Evolutionary conservation across 345 rosid genomes (phyloP).

Genomic region (Aquilaria yunnanensis): DNA sequence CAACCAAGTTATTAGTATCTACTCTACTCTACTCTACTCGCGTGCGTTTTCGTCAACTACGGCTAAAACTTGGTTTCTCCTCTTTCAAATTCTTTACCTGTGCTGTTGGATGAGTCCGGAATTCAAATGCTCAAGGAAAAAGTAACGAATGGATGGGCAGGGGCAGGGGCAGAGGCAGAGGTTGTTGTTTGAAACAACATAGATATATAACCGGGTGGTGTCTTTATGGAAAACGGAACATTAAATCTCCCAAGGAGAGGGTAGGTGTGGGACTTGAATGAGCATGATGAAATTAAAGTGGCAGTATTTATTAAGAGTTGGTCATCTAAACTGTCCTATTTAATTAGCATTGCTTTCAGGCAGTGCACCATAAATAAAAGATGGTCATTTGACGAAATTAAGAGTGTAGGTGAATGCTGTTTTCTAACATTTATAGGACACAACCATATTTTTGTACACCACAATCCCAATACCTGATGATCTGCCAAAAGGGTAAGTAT

Average conservation of each 20-base stretch:
- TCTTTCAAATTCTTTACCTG: too few relatives aligned
- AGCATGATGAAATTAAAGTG: constrained; percentile 22
- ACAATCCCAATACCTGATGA: background rate
- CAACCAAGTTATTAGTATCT: too few relatives aligned
- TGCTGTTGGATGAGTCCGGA: too few relatives aligned
- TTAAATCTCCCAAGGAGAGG: constrained; percentile 10
- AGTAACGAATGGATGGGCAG: too few relatives aligned
- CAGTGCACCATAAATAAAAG: constrained; percentile 12
- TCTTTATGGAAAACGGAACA: constrained; percentile 8
- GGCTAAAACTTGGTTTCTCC: too few relatives aligned
- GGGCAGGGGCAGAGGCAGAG: background rate
- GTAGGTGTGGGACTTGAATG: constrained; percentile 26
- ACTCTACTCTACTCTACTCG: too few relatives aligned
- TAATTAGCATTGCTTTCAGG: constrained; percentile 22
- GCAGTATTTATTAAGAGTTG: constrained; percentile 31
- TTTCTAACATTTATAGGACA: constrained; percentile 45
- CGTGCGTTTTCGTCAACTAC: too few relatives aligned
- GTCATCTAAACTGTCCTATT: constrained; percentile 27
- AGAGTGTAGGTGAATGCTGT: constrained; percentile 33
- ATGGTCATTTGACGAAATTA: constrained; percentile 27
- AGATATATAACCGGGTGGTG: background rate
- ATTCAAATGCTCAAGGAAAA: too few relatives aligned
- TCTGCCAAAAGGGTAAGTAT: constrained; percentile 2
- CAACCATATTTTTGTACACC: constrained; percentile 27
- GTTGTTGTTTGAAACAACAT: background rate